A percentile compares a stretch with the other conserved stretches of the same genome.
Conservation (phyloP, 1,284 basidiomycete species). For the Cryptococcus deneoformans region DNA sequence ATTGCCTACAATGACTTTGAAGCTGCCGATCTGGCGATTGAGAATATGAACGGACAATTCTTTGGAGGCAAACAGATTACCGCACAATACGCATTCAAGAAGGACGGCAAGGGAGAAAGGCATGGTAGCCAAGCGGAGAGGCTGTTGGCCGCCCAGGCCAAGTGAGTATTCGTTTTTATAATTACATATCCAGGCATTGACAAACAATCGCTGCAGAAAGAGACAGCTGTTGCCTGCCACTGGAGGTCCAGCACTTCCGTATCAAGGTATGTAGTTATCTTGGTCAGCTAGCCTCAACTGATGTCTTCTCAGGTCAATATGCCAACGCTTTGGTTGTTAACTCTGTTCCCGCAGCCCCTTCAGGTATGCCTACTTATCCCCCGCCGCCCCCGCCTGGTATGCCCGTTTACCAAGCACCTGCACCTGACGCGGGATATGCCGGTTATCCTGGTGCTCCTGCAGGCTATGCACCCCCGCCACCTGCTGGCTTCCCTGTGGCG, state of each 20-base stretch:
- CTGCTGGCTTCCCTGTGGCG: constrained; percentile 25
- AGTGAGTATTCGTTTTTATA: constrained; percentile 40
- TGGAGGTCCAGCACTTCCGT: constrained; percentile 49
- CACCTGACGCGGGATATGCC: constrained; percentile 35
- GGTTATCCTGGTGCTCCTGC: constrained; percentile 13
- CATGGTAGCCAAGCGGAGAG: constrained; percentile 96
- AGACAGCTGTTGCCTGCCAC: constrained; percentile 26
- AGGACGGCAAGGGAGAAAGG: constrained; percentile 96
- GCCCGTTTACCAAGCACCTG: constrained; percentile 45
- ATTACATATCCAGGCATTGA: background rate
- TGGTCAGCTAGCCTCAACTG: background rate
- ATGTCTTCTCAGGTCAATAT: constrained; percentile 65
- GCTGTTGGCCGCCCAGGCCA: constrained; percentile 88
- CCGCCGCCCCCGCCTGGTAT: constrained; percentile 52
- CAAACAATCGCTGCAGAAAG: constrained; percentile 26
- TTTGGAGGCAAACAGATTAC: constrained; percentile 96
- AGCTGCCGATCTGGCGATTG: constrained; percentile 91
- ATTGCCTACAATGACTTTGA: constrained; percentile 97
- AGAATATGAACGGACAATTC: constrained; percentile 96
- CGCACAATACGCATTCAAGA: constrained; percentile 98
- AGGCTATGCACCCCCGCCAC: constrained; percentile 17
- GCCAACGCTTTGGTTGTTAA: constrained; percentile 61
- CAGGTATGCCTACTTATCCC: constrained; percentile 50
- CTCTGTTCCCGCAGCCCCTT: constrained; percentile 63
- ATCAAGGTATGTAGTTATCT: constrained; percentile 30